Conservation (phyloP, 176 grass and related monocot genomes). For the Hordeum marinum region DNA sequence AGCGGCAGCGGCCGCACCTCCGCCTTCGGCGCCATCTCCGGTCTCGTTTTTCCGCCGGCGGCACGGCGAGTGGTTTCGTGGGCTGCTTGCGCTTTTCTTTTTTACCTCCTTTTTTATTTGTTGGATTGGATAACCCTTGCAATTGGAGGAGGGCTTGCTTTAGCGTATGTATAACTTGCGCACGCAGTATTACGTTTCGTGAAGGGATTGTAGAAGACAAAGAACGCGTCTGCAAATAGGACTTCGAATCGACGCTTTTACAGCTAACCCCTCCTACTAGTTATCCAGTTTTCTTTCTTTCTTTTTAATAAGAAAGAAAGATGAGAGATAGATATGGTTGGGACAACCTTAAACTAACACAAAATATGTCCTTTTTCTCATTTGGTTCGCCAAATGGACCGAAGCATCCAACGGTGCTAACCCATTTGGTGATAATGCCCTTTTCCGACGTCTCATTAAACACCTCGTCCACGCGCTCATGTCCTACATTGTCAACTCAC, state of each 20-base stretch:
- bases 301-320: too few species aligned
- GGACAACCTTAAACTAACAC: too few species aligned
- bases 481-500: too few species aligned
- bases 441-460: too few species aligned
- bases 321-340: too few species aligned
- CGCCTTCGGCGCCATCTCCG: neutral
- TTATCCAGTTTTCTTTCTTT: too few species aligned
- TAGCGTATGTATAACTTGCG: neutral
- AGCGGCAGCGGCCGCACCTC: neutral
- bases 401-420: too few species aligned
- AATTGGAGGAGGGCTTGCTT: conserved; percentile 16
- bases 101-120: neutral
- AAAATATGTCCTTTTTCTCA: too few species aligned
- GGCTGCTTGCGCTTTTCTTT: neutral
- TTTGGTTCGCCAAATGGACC: too few species aligned
- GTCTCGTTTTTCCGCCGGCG: neutral
- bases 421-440: too few species aligned
- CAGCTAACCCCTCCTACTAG: neutral
- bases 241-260: neutral
- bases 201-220: neutral
- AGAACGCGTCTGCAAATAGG: neutral
- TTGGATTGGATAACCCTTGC: neutral
- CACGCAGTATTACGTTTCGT: neutral
- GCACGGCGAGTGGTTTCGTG: neutral
- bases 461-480: too few species aligned